Base-by-base conservation (phyloP, 1,284 basidiomycete genomes). In the Cutaneotrichosporon dermatis region DNA sequence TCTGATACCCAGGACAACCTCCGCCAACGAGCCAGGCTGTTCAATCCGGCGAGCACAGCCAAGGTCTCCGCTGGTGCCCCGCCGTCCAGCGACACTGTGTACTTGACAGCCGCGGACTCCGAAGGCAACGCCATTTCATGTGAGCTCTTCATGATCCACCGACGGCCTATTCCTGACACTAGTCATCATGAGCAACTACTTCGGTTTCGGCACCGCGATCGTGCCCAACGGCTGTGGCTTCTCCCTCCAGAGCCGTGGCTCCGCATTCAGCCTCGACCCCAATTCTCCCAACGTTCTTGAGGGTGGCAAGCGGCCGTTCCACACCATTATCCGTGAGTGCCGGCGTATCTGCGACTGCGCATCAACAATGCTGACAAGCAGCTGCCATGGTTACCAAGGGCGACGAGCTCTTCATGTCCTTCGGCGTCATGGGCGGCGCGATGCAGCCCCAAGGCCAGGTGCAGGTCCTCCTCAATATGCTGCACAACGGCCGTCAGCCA, bases 211-310 rank as follows among this genome's bases (percentile, higher is more conserved):
- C 6, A 79, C 77, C 0, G 76, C 74, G 83, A 92, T 92, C 34
- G 82, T 98, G 37, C 95, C 95, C 0, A 86, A 88, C 66, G 92
- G 88, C 0, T 96, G 92, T 69, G 95, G 95, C 0, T 98, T 99
- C 74, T 96, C 93, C 0, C 82, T 99, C 6, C 95, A 98, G 76
- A 96, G 95, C 77, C 84, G 95, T 59, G 95, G 95, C 2, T 82
- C 86, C 5, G 88, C 89, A 8, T 99, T 98, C 74, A 81, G 85
- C 8, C 81, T 97, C 15, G 80, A 83, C 54, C 84, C 90, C 58
- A 85, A 84, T 0, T 94, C 97, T 73, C 88, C 90, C 0, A 98
- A 99, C 75, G 83, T 82, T 42, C 79, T 90, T 61, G 78, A 84
- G 83, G 88, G 88, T 25, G 85, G 88, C 6, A 96, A 96, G 79